Percentiles rank a stretch among this genome's conserved stretches.
These are phyloP conservation scores for Wickerhamomyces chambardii DNA, from an alignment of 805 yeast species.

Conservation along the genomic window DNA sequence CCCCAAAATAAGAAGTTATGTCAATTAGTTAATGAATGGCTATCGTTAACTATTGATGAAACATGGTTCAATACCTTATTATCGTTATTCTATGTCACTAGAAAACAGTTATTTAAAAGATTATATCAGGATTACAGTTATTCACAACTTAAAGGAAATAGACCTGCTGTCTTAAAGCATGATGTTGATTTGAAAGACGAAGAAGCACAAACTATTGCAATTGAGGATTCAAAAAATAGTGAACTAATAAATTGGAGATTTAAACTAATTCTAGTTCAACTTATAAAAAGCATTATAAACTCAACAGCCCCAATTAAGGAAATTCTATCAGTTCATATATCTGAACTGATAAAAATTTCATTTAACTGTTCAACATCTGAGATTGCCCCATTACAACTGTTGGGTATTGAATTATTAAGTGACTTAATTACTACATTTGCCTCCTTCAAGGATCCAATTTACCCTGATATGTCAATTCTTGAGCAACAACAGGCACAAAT, in stretches of 20 bases:
- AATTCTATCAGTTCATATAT: slow-evolving; percentile 19
- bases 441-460: slow-evolving; percentile 58
- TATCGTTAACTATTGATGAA: slow-evolving; percentile 36
- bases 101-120: slow-evolving; percentile 30
- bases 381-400: slow-evolving; percentile 44
- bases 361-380: slow-evolving; percentile 77
- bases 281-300: slow-evolving; percentile 2
- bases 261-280: slow-evolving; percentile 19
- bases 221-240: slow-evolving; percentile 19
- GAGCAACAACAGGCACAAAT: slow-evolving; percentile 96
- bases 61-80: slow-evolving; percentile 56
- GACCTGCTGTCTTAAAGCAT: slow-evolving; percentile 28
- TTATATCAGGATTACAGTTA: slow-evolving; percentile 14
- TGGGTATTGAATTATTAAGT: slow-evolving; percentile 62
- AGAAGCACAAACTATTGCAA: slow-evolving; percentile 36
- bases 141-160: slow-evolving; percentile 22
- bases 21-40: slow-evolving; percentile 48
- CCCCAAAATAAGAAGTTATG: slow-evolving; percentile 35
- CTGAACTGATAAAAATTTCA: slow-evolving; percentile 68
- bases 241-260: slow-evolving; percentile 54
- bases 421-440: slow-evolving; percentile 54
- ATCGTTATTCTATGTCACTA: slow-evolving; percentile 35
- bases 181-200: slow-evolving; percentile 33
- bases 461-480: slow-evolving; percentile 58
- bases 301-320: not conserved